Evolutionary conservation across 225 moss, liverwort and hornwort genomes (phyloP), one percentile per base, ranked within the genome.

Genomic region (Polytrichum commune): DNA sequence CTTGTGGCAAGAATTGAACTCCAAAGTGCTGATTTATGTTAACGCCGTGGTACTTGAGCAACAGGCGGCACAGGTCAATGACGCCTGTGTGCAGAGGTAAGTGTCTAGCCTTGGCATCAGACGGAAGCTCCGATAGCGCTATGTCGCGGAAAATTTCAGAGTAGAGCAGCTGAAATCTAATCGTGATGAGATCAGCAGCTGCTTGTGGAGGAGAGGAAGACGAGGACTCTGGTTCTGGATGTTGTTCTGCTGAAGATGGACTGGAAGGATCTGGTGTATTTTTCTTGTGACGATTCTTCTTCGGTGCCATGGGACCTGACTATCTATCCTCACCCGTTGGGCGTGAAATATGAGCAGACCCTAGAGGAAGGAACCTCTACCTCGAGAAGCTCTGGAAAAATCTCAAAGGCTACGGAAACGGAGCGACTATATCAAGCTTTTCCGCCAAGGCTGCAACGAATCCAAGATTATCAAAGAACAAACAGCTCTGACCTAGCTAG

Each of bases 261-360:
- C 19, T 13, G 19, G 27, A 27, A 19, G 18, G 64, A 27, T 65
- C 64, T 27, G 64, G 64, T 30, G 19, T 19, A 27, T 18, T 20
- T 18, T 65, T 65, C 64, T 30, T 65, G 27, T 65, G 64, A 19
- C 64, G 64, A 65, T 65, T 65, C 29, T 65, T 65, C 64, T 30
- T 65, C 27, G 64, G 64, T 29, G 64, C 64, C 64, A 65, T 65
- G 19, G 64, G 20, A 65, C 22, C 60, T 60, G 22, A 23, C 60
- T 60, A 24, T 24, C 24, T 20, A 60, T 22, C 24, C 6, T 60
- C 7, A 20, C 22, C 22, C 22, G 9, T 20, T 60, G 60, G 29
- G 28, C 29, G 22, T 19, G 64, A 65, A 27, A 65, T 20, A 65
- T 19, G 46, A 46, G 46, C 16, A 16, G 46, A 46, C 46, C 46